These are phyloP conservation scores for Cladophialophora carrionii DNA, from an alignment of 2,329 filamentous ascomycete species.

Conservation along the genomic window DNA sequence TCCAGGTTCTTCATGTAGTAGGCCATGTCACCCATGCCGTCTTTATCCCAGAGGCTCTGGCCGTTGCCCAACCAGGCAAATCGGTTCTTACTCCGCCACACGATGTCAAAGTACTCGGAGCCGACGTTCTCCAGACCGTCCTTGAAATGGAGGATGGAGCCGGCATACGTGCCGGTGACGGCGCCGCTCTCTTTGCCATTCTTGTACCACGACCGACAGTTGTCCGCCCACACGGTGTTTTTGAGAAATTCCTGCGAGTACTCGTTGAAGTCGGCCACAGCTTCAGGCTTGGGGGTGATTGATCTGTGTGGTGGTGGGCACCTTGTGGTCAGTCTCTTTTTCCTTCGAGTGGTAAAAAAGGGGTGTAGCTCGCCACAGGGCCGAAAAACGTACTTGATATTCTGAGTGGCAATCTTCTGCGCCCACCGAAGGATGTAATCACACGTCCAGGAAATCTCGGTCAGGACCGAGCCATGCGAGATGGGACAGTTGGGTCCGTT, in stretches of 20 bases:
- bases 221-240: conserved; percentile 38
- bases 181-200: conserved; percentile 36
- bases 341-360: neutral
- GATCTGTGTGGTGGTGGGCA: conserved; percentile 33
- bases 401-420: conserved; percentile 34
- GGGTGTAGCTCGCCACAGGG: too few relatives aligned
- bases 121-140: conserved; percentile 36
- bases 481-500: conserved; percentile 38
- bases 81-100: conserved; percentile 29
- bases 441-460: conserved; percentile 36
- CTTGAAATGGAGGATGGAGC: conserved; percentile 39
- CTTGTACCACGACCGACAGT: conserved; percentile 53
- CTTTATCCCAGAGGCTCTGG: conserved; percentile 9
- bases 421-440: conserved; percentile 37
- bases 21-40: conserved; percentile 15
- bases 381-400: conserved; percentile 36
- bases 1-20: conserved; percentile 14
- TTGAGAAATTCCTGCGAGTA: conserved; percentile 48
- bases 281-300: conserved; percentile 30
- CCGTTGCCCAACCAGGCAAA: conserved; percentile 46
- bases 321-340: conserved; percentile 16
- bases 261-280: conserved; percentile 42
- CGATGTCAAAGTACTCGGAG: conserved; percentile 38
- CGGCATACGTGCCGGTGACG: conserved; percentile 23
- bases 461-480: conserved; percentile 39